Evolutionary conservation across 768 basidiomycete genomes (phyloP).

Genomic region (Calocybe cyanea): DNA sequence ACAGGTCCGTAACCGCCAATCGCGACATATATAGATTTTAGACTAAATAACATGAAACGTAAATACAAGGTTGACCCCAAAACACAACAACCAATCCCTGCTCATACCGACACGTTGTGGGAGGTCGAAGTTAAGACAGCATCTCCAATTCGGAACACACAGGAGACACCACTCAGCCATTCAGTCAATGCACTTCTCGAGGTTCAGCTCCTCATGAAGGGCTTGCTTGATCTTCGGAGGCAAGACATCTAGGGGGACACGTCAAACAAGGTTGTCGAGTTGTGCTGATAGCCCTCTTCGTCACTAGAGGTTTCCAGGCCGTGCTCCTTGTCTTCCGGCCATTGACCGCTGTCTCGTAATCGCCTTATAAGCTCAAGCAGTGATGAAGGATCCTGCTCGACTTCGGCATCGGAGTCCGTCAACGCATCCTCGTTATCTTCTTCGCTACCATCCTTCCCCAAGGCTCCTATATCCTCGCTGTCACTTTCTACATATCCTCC

Average conservation of each 20-base stretch:
- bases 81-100: slow-evolving; percentile 71
- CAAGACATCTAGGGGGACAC: slow-evolving; percentile 50
- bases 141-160: slow-evolving; percentile 71
- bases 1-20: slow-evolving; percentile 47
- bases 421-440: slow-evolving; percentile 28
- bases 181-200: slow-evolving; percentile 75
- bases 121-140: slow-evolving; percentile 88
- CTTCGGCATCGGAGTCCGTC: slow-evolving; percentile 16
- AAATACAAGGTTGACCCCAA: slow-evolving; percentile 64
- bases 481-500: slow-evolving; percentile 52
- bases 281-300: slow-evolving; percentile 23
- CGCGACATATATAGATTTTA: background rate
- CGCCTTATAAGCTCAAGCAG: slow-evolving; percentile 40
- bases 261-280: background rate
- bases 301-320: slow-evolving; percentile 46
- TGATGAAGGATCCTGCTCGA: slow-evolving; percentile 34
- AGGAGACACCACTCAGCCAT: slow-evolving; percentile 67
- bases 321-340: slow-evolving; percentile 37
- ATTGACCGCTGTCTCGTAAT: slow-evolving; percentile 25
- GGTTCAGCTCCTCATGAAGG: slow-evolving; percentile 82
- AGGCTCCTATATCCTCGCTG: slow-evolving; percentile 24
- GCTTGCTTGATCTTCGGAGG: slow-evolving; percentile 70
- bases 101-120: slow-evolving; percentile 80
- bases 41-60: no score
- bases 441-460: slow-evolving; percentile 25